Percentiles rank a stretch among this genome's conserved stretches.
phyloP scores from a whole-genome alignment of 169 alveolate species.

The Neospora caninum region DNA sequence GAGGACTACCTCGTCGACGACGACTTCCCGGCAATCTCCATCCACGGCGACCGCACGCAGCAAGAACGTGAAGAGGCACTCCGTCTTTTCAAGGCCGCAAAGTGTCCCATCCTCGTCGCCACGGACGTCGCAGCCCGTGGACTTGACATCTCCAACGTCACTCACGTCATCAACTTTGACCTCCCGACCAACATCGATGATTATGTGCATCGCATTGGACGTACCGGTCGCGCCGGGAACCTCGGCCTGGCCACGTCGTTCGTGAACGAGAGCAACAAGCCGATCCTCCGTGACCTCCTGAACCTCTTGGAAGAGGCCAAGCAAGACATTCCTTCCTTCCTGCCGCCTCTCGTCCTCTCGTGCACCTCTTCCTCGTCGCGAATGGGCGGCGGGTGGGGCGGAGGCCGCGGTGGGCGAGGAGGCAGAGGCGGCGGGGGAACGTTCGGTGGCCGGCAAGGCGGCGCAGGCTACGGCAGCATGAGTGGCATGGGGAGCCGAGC shows the following conservation, averaged over 20 bases:
- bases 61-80: slow-evolving; percentile 94
- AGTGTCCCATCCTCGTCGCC: slow-evolving; percentile 94
- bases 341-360: slow-evolving; percentile 72
- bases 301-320: slow-evolving; percentile 77
- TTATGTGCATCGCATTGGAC: slow-evolving; percentile 96
- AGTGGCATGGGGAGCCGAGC: background rate
- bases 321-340: slow-evolving; percentile 76
- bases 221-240: slow-evolving; percentile 99
- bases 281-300: slow-evolving; percentile 87
- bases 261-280: slow-evolving; percentile 89
- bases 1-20: slow-evolving; percentile 82
- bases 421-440: slow-evolving; percentile 37
- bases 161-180: slow-evolving; percentile 95
- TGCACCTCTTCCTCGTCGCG: slow-evolving; percentile 59
- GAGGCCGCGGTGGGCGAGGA: slow-evolving; percentile 55
- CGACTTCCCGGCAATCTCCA: slow-evolving; percentile 87
- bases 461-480: slow-evolving; percentile 33
- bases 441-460: slow-evolving; percentile 8
- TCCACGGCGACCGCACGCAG: slow-evolving; percentile 96
- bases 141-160: slow-evolving; percentile 95
- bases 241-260: slow-evolving; percentile 96
- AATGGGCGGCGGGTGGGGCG: slow-evolving; percentile 56
- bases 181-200: slow-evolving; percentile 94
- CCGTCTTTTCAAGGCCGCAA: slow-evolving; percentile 89
- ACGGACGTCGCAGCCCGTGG: slow-evolving; percentile 99